Evolutionary conservation across 2,329 filamentous ascomycete species (phyloP).

Genomic region (Penicillium sp.): DNA sequence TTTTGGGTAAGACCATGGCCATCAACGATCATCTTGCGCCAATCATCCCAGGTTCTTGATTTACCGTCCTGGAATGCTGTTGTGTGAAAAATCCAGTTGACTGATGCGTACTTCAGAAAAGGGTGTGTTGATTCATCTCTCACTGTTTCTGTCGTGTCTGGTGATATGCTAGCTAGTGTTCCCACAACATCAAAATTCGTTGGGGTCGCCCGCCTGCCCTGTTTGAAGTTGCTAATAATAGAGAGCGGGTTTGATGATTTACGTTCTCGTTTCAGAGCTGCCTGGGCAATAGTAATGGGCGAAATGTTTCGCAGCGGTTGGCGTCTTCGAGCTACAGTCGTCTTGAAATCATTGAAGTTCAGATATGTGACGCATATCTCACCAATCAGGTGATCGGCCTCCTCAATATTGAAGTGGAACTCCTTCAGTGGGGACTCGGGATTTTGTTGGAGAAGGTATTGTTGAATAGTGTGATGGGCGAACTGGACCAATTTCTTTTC

Average conservation of each 20-base stretch:
- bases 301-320: neutral
- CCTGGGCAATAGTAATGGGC: neutral
- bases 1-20: neutral
- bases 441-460: neutral
- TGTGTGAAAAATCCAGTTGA: neutral
- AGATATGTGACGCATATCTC: conserved; percentile 6
- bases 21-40: neutral
- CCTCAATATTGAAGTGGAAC: neutral
- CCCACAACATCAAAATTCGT: neutral
- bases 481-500: neutral
- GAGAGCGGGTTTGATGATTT: neutral
- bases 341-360: conserved; percentile 1
- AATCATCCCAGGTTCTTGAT: neutral
- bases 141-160: neutral
- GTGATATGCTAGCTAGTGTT: neutral
- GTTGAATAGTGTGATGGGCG: neutral
- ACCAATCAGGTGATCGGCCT: neutral
- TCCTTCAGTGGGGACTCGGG: neutral
- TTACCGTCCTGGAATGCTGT: neutral
- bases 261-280: neutral
- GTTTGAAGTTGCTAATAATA: neutral
- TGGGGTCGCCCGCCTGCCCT: neutral
- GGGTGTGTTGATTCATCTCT: neutral
- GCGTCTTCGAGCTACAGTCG: neutral
- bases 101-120: neutral